Percentiles rank a stretch among this genome's conserved stretches.
Evolutionary conservation across 805 yeast species (phyloP).

Genomic region (Ogataea allantospora): DNA sequence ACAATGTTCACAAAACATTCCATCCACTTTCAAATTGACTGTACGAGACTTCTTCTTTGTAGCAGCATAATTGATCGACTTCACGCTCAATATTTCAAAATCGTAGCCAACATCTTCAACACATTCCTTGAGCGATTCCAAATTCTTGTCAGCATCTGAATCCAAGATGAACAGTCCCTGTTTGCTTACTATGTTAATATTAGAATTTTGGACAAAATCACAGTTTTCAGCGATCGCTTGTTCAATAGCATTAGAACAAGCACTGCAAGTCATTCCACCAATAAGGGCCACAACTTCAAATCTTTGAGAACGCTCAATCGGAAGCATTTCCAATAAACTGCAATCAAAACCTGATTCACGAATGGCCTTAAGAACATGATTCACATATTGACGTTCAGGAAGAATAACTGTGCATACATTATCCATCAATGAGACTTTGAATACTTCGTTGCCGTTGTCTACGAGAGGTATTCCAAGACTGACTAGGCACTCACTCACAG

Average conservation of each 20-base stretch:
- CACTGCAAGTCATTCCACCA: slow-evolving; percentile 75
- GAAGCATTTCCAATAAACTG: slow-evolving; percentile 55
- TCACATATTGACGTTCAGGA: slow-evolving; percentile 49
- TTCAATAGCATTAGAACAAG: slow-evolving; percentile 58
- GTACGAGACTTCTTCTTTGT: slow-evolving; percentile 51
- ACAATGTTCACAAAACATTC: slow-evolving; percentile 72
- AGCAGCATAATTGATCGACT: slow-evolving; percentile 46
- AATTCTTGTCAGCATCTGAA: slow-evolving; percentile 34
- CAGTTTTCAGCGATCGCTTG: slow-evolving; percentile 43
- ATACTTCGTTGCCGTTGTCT: slow-evolving; percentile 14
- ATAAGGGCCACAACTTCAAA: slow-evolving; percentile 58
- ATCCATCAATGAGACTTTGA: slow-evolving; percentile 38
- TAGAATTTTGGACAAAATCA: slow-evolving; percentile 51
- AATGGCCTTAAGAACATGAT: slow-evolving; percentile 47
- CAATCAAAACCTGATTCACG: slow-evolving; percentile 49
- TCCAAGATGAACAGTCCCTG: slow-evolving; percentile 61
- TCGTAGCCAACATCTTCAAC: slow-evolving; percentile 71
- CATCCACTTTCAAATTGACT: slow-evolving; percentile 54
- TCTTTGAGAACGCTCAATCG: slow-evolving; percentile 48
- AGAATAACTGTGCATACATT: slow-evolving; percentile 54
- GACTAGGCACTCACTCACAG: slow-evolving; percentile 33
- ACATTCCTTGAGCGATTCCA: slow-evolving; percentile 44
- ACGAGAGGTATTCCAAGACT: slow-evolving; percentile 16
- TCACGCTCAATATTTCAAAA: slow-evolving; percentile 44
- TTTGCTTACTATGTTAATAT: slow-evolving; percentile 58